A percentile compares a stretch with the other conserved stretches of the same genome.
Evolutionary conservation across 306 rosid genomes (phyloP).

Genomic region (Vicia sativa): DNA sequence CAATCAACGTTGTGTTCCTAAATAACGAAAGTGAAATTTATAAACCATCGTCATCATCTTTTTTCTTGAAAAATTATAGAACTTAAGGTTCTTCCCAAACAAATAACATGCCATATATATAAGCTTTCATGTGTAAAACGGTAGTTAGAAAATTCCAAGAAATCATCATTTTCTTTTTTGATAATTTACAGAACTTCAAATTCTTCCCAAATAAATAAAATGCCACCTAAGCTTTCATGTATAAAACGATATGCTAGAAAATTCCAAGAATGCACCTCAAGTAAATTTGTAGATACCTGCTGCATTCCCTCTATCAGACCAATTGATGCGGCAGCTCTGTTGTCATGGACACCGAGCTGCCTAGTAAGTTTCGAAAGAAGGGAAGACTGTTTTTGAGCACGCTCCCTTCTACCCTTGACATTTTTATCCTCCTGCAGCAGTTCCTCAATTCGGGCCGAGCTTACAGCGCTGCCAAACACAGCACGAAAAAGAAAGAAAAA

Average conservation of each 20-base stretch:
- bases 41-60: slow-evolving; percentile 5
- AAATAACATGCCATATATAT: slow-evolving; percentile 7
- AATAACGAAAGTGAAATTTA: slow-evolving; percentile 12
- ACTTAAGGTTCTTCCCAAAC: slow-evolving; percentile 17
- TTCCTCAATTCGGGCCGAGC: slow-evolving; percentile 59
- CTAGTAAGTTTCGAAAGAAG: slow-evolving; percentile 57
- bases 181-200: slow-evolving; percentile 17
- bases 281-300: slow-evolving; percentile 41
- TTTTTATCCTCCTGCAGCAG: slow-evolving; percentile 55
- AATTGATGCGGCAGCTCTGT: slow-evolving; percentile 52
- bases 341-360: slow-evolving; percentile 59
- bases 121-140: slow-evolving; percentile 17
- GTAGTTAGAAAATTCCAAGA: slow-evolving; percentile 30
- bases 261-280: slow-evolving; percentile 32
- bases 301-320: slow-evolving; percentile 51
- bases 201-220: slow-evolving; percentile 10
- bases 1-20: slow-evolving; percentile 1
- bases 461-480: slow-evolving; percentile 51
- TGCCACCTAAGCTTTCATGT: slow-evolving; percentile 17
- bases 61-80: slow-evolving; percentile 8
- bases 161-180: slow-evolving; percentile 2
- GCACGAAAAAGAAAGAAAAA: slow-evolving; percentile 4
- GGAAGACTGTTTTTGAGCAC: slow-evolving; percentile 60
- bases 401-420: slow-evolving; percentile 54
- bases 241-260: slow-evolving; percentile 6